phyloP scores from a whole-genome alignment of 192 early-diverging fungal genomes.

The Linnemannia exigua region DNA sequence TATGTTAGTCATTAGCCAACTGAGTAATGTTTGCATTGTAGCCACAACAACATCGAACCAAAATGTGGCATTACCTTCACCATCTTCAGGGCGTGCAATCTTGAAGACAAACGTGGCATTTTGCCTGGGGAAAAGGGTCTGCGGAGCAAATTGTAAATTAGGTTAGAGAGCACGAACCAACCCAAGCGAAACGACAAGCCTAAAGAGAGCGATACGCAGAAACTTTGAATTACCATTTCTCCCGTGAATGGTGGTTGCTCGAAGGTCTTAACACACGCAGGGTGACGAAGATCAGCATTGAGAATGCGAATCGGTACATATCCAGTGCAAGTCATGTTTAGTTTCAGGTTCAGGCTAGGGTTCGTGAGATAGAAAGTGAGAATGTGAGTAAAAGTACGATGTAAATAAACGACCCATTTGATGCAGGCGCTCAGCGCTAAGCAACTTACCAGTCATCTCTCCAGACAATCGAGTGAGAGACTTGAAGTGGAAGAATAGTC shows the following conservation, averaged over 20 bases:
- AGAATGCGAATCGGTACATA: conserved; percentile 65
- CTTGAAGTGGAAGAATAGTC: conserved; percentile 63
- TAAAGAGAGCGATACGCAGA: not conserved
- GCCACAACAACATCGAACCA: not conserved
- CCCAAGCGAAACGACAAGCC: not conserved
- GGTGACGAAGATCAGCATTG: conserved; percentile 55
- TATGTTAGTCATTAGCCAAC: not conserved
- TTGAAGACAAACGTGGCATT: conserved; percentile 70
- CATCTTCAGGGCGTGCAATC: conserved; percentile 50
- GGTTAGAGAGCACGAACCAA: not conserved
- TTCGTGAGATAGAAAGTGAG: not conserved
- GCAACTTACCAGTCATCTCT: conserved; percentile 66
- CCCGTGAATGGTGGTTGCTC: conserved; percentile 52
- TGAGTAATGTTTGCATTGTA: not conserved
- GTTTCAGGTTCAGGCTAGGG: conserved; percentile 60
- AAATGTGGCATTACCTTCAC: conserved; percentile 45
- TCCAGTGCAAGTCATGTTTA: conserved; percentile 63
- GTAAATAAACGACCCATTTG: not conserved
- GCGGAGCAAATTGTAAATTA: not conserved
- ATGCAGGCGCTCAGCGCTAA: not conserved
- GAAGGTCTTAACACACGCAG: conserved; percentile 31
- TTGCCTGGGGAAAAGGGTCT: conserved; percentile 71
- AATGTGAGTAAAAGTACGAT: not conserved
- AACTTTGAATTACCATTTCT: conserved; percentile 39
- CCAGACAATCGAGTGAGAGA: conserved; percentile 69